Evolutionary conservation across 176 grass and related monocot species (phyloP), one percentile per base, ranked within the genome.

Genomic region (Chloris gayana): DNA sequence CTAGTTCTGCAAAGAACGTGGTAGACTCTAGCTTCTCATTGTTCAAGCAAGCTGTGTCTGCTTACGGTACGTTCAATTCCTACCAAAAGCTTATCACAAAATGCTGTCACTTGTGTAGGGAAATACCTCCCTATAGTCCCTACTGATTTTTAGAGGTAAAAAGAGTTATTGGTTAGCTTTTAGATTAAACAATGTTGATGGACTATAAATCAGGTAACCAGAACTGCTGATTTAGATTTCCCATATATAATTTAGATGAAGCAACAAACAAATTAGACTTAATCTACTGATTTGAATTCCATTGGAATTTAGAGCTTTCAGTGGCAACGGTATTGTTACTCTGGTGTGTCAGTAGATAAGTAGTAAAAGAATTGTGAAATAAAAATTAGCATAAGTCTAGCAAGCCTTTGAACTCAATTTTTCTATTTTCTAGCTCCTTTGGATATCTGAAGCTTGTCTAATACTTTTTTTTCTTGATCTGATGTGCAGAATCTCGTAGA

Each of bases 11-110:
- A 24, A 99, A 91, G 70, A 81, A 79, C 1, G 88, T 99, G 19
- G 32, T 91, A 17, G 88, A 99, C 39, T 89, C 85, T 37, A 99
- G 97, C 82, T 63, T 96, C 74, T 86, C 87, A 13, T 74, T 99
- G 74, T 95, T 96, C 91, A 88, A 73, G 59, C 86, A 91, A 85
- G 84, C 97, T 42, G 73, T 99, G 76, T 93, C 82, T 64, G 86
- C 88, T 29, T 96, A 70, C 1, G 93, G 91, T 99, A 86, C 76
- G 73, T 64, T 67, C 68, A 56, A 71, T 61, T 51, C 33, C 45
- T 75, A 1, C 32, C 29, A 37, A 27, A n/a, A 79, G 6, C 27
- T 70, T 76, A 64, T 78, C 19, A 51, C 37, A 24, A 59, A 51
- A 5, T 49, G 18, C 50, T 49, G 37, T 37, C 41, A 45, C 29